phyloP scores from a whole-genome alignment of 768 basidiomycete species.

The Agaricus bisporus region DNA sequence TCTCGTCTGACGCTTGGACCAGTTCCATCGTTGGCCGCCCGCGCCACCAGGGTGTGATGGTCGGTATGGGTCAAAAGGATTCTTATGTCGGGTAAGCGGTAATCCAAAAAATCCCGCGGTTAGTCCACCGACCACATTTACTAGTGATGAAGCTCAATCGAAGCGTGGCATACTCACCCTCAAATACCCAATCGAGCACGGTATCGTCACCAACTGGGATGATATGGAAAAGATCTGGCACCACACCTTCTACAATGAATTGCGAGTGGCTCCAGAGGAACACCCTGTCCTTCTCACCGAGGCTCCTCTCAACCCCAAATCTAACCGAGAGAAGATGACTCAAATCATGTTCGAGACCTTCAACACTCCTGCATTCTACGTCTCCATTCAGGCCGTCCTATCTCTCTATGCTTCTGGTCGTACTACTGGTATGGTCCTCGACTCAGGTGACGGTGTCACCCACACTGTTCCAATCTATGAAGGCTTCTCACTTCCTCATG shows the following conservation, averaged over 20 bases:
- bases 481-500: slow-evolving; percentile 87
- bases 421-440: slow-evolving; percentile 91
- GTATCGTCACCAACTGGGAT: slow-evolving; percentile 98
- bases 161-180: slow-evolving; percentile 90
- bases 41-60: slow-evolving; percentile 93
- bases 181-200: slow-evolving; percentile 92
- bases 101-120: not conserved
- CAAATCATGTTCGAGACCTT: slow-evolving; percentile 98
- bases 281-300: slow-evolving; percentile 90
- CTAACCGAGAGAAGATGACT: slow-evolving; percentile 91
- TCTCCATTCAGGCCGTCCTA: slow-evolving; percentile 86
- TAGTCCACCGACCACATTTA: slow-evolving; percentile 81
- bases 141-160: slow-evolving; percentile 84
- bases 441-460: slow-evolving; percentile 94
- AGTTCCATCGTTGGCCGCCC: slow-evolving; percentile 94
- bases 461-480: slow-evolving; percentile 98
- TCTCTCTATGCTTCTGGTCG: slow-evolving; percentile 92
- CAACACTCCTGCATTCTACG: slow-evolving; percentile 90
- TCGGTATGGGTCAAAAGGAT: slow-evolving; percentile 95
- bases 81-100: slow-evolving; percentile 83
- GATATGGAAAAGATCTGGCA: slow-evolving; percentile 99
- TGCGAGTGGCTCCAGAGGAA: slow-evolving; percentile 89
- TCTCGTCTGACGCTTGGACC: slow-evolving; percentile 4
- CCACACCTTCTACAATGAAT: slow-evolving; percentile 95
- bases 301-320: slow-evolving; percentile 92